Conservation (phyloP, 2,329 filamentous ascomycete species). For the Hypoxylon sp. region DNA sequence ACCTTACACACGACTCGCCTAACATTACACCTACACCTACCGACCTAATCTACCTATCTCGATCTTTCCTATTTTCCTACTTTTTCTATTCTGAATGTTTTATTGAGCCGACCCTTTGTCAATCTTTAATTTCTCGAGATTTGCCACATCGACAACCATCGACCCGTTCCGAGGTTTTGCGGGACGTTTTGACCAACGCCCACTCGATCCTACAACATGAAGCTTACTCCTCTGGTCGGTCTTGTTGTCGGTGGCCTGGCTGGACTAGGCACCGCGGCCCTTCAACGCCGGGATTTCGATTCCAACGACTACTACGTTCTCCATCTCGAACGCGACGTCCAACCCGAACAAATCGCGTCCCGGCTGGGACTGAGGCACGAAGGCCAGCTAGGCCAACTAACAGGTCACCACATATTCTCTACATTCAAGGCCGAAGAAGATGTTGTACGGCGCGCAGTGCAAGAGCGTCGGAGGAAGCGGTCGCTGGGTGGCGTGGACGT, state of each 20-base stretch:
- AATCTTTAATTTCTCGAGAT: slow-evolving; percentile 14
- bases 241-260: slow-evolving; percentile 65
- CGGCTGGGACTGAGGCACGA: slow-evolving; percentile 84
- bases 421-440: slow-evolving; percentile 74
- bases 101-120: slow-evolving; percentile 9
- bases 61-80: neutral
- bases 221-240: slow-evolving; percentile 66
- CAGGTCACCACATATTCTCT: slow-evolving; percentile 88
- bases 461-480: slow-evolving; percentile 73
- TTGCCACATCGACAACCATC: slow-evolving; percentile 19
- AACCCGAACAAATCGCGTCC: slow-evolving; percentile 78
- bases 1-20: slow-evolving; percentile 13
- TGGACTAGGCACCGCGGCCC: slow-evolving; percentile 63
- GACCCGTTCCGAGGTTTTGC: slow-evolving; percentile 11
- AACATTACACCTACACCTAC: slow-evolving; percentile 5
- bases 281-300: slow-evolving; percentile 79
- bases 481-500: slow-evolving; percentile 67
- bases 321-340: slow-evolving; percentile 77
- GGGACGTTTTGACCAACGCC: slow-evolving; percentile 16
- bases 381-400: slow-evolving; percentile 82
- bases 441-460: slow-evolving; percentile 69
- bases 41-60: slow-evolving; percentile 2
- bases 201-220: slow-evolving; percentile 60
- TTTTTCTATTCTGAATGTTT: neutral
- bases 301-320: slow-evolving; percentile 94